Conservation (phyloP, 495 filamentous ascomycete genomes). For the Aspergillus ellipticus region DNA sequence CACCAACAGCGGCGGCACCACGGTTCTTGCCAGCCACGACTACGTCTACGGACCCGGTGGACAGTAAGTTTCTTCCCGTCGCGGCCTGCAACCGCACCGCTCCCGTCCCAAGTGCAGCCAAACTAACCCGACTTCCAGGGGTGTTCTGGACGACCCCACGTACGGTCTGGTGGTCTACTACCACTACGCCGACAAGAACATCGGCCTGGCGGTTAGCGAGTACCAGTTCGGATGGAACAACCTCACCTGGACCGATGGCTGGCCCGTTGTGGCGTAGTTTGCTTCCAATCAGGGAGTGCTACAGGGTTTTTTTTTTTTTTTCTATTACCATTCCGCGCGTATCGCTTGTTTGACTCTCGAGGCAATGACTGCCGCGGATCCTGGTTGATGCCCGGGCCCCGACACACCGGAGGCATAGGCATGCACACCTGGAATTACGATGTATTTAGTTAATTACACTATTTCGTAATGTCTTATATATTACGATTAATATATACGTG, state of each 20-base stretch:
- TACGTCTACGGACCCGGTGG: constrained; percentile 70
- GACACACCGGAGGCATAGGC: too few relatives aligned
- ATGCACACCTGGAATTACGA: too few relatives aligned
- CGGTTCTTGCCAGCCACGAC: constrained; percentile 58
- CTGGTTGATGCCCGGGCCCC: too few relatives aligned
- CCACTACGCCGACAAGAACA: constrained; percentile 58
- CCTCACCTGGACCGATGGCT: constrained; percentile 56
- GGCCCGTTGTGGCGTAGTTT: constrained; percentile 40
- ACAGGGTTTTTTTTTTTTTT: background rate
- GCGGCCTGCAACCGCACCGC: too few relatives aligned
- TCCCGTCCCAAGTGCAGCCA: background rate
- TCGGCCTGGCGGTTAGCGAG: constrained; percentile 48
- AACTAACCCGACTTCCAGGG: constrained; percentile 18
- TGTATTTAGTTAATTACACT: background rate
- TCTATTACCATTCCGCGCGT: too few relatives aligned
- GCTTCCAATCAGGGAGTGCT: background rate
- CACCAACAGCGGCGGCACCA: constrained; percentile 56
- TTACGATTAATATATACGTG: background rate
- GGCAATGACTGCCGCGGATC: too few relatives aligned
- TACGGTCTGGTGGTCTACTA: constrained; percentile 62
- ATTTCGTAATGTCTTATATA: background rate
- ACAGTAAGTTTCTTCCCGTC: constrained; percentile 40
- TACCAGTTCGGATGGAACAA: constrained; percentile 64
- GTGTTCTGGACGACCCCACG: constrained; percentile 42
- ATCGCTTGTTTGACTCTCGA: too few relatives aligned